These are phyloP conservation scores for Neurospora sp. DNA, from an alignment of 495 filamentous ascomycete species.

Conservation along the genomic window DNA sequence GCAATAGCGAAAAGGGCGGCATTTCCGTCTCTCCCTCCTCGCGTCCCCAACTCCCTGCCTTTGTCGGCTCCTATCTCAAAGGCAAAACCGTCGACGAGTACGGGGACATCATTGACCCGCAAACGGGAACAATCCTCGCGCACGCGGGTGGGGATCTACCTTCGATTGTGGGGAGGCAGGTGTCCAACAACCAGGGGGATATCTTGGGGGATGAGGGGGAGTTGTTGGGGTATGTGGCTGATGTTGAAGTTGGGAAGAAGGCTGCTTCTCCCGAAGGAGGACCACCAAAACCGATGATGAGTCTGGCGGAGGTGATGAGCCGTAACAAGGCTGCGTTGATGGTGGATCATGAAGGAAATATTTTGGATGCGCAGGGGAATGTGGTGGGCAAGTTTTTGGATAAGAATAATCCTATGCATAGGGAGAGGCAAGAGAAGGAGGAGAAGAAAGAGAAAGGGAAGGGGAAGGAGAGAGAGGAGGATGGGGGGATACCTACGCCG, in stretches of 20 bases:
- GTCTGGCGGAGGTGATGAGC: slow-evolving; percentile 28
- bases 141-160: slow-evolving; percentile 38
- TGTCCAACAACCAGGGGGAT: slow-evolving; percentile 32
- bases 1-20: neutral
- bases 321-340: slow-evolving; percentile 25
- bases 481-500: slow-evolving; percentile 1
- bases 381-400: slow-evolving; percentile 37
- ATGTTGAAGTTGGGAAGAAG: slow-evolving; percentile 25
- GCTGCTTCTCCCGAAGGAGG: neutral
- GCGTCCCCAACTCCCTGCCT: slow-evolving; percentile 17
- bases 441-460: neutral
- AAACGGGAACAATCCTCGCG: slow-evolving; percentile 33
- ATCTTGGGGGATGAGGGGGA: slow-evolving; percentile 36
- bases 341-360: slow-evolving; percentile 37
- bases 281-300: slow-evolving; percentile 8
- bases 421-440: slow-evolving; percentile 1
- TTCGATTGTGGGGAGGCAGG: slow-evolving; percentile 32
- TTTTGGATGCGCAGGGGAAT: slow-evolving; percentile 31
- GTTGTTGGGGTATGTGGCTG: slow-evolving; percentile 37
- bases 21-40: slow-evolving; percentile 8
- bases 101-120: slow-evolving; percentile 64
- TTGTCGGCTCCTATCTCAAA: slow-evolving; percentile 50
- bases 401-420: slow-evolving; percentile 24
- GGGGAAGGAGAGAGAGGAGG: neutral
- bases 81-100: slow-evolving; percentile 62